Evolutionary conservation across 2,329 filamentous ascomycete genomes (phyloP), one percentile per base, ranked within the genome.

Genomic region (Microascus cirrosus): DNA sequence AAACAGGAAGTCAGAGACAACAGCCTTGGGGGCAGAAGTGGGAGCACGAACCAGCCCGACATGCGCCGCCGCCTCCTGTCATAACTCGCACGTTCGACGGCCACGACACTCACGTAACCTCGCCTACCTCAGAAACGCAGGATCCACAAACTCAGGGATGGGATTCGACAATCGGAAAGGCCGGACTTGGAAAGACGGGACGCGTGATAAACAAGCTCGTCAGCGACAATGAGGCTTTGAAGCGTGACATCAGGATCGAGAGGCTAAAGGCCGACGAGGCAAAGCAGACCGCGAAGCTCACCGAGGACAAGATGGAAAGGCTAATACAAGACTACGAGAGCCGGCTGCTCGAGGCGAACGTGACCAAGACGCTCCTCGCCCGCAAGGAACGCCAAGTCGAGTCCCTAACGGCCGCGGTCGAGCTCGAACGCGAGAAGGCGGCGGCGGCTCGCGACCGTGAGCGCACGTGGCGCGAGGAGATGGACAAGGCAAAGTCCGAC

Each of bases 141-240:
- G 28, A 45, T 18, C 65, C 67, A 3, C 60, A 68, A 59, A 57
- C 52, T 28, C 45, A 53, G 24, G 15, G 56, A 67, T 86, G 84
- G 82, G 85, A 86, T 65, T 83, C 83, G 34, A 84, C 84, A 2
- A 80, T 88, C 53, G 85, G 85, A 63, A 85, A 86, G 66, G 85
- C 85, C 8, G 84, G 83, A 2, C 73, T 87, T 2, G 87, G 87
- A 51, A 90, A 90, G 74, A 89, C 85, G 11, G 87, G 87, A 10
- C 78, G 86, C 36, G 87, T 90, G 56, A 93, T 94, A 69, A 90
- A 94, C 71, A 83, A 84, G 66, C 79, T 94, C 57, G 89, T 90
- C 67, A 85, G 85, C 57, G 89, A 93, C 67, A 91, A 91, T 63
- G 89, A 93, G 66, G 80, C 84, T 48, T 75, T 93, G 53, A 88